These are phyloP conservation scores for Hypoxylon sp. DNA, from an alignment of 2,329 filamentous ascomycete species.

Conservation along the genomic window DNA sequence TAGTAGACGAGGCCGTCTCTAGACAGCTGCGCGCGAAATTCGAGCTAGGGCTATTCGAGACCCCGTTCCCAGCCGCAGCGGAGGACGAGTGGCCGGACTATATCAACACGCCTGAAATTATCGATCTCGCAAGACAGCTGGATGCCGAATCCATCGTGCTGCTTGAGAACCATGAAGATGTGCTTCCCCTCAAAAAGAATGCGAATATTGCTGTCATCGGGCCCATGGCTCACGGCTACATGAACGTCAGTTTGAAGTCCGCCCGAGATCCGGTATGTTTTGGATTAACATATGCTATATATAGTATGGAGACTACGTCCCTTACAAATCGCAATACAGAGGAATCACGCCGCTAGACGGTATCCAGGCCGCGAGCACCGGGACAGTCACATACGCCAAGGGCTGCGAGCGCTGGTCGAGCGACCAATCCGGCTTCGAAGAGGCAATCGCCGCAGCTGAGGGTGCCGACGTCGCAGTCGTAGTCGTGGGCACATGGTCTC, in stretches of 20 bases:
- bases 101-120: conserved; percentile 71
- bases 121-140: conserved; percentile 70
- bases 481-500: conserved; percentile 79
- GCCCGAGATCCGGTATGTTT: conserved; percentile 45
- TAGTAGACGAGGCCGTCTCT: conserved; percentile 75
- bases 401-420: conserved; percentile 80
- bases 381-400: conserved; percentile 73
- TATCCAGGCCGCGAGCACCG: conserved; percentile 70
- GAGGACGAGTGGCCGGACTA: conserved; percentile 65
- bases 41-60: conserved; percentile 76
- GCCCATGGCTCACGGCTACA: conserved; percentile 77
- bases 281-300: conserved; percentile 32
- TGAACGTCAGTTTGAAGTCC: conserved; percentile 67
- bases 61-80: conserved; percentile 71
- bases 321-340: conserved; percentile 70
- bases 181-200: conserved; percentile 68
- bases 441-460: conserved; percentile 73
- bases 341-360: conserved; percentile 78
- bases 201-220: conserved; percentile 80
- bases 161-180: conserved; percentile 67
- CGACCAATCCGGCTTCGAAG: conserved; percentile 74
- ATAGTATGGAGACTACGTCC: conserved; percentile 79
- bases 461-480: conserved; percentile 78
- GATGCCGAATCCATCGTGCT: conserved; percentile 73
- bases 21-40: conserved; percentile 77